A percentile compares a stretch with the other conserved stretches of the same genome.
These are phyloP conservation scores for Lonicera japonica DNA, from an alignment of 129 eudicot species.

Conservation along the genomic window DNA sequence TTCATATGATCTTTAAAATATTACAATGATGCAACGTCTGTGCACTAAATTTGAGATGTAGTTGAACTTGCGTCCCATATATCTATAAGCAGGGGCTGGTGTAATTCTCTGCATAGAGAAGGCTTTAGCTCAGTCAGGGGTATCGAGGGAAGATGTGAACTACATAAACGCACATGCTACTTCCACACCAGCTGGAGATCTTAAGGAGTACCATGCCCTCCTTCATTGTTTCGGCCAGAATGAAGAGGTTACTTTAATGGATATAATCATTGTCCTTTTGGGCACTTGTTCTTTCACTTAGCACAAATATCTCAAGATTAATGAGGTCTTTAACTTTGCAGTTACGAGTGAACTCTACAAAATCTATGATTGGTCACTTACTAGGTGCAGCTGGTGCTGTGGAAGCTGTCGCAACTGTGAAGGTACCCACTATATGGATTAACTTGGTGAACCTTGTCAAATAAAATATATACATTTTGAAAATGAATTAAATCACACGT, in stretches of 20 bases:
- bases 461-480: no score
- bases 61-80: neutral
- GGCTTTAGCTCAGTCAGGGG: conserved; percentile 90
- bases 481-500: no score
- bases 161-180: conserved; percentile 98
- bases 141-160: conserved; percentile 87
- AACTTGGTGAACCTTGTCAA: neutral
- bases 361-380: conserved; percentile 94
- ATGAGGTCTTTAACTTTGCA: conserved; percentile 23
- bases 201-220: conserved; percentile 83
- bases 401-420: conserved; percentile 96
- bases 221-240: conserved; percentile 86
- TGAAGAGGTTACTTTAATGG: conserved; percentile 45
- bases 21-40: no score
- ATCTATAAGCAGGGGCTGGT: conserved; percentile 58
- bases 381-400: conserved; percentile 99
- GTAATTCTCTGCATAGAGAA: conserved; percentile 83
- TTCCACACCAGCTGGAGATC: conserved; percentile 90
- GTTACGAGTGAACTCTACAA: conserved; percentile 90
- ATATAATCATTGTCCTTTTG: neutral
- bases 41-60: no score
- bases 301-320: neutral
- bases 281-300: conserved; percentile 2
- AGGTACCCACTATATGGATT: conserved; percentile 35
- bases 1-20: neutral